These are phyloP conservation scores for Calonectria multiphialidica DNA, from an alignment of 2,329 filamentous ascomycete species.

Conservation along the genomic window DNA sequence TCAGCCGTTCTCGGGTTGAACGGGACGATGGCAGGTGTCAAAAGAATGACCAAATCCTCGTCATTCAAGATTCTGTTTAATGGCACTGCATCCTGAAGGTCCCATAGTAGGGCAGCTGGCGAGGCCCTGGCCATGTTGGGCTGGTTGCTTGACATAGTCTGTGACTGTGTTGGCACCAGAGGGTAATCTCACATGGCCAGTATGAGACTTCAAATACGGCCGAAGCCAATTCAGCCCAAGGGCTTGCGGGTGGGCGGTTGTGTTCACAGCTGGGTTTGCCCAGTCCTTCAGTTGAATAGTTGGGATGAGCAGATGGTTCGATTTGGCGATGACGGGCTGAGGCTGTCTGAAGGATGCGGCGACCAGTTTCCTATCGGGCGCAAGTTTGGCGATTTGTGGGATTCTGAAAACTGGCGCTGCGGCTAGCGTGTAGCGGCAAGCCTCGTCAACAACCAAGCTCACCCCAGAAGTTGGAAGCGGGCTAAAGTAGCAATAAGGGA, in stretches of 20 bases:
- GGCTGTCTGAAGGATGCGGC: conserved; percentile 16
- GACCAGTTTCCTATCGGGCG: conserved; percentile 9
- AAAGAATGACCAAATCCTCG: conserved; percentile 69
- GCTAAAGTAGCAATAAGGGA: conserved; percentile 10
- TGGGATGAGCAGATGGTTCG: conserved; percentile 5
- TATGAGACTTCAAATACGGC: conserved; percentile 1
- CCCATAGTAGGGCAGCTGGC: conserved; percentile 52
- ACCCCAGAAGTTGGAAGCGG: conserved; percentile 9
- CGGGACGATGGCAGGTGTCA: conserved; percentile 69
- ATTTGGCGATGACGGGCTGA: neutral
- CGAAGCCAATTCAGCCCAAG: neutral
- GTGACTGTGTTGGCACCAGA: conserved; percentile 27
- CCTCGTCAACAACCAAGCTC: conserved; percentile 18
- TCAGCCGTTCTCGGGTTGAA: conserved; percentile 54
- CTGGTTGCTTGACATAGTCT: conserved; percentile 37
- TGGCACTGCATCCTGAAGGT: conserved; percentile 60
- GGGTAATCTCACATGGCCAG: conserved; percentile 37
- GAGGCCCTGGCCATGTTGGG: conserved; percentile 16
- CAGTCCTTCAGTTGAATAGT: neutral
- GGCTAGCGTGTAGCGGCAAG: conserved; percentile 17
- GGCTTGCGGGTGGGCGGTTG: conserved; percentile 24
- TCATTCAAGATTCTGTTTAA: conserved; percentile 59
- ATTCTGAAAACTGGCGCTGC: conserved; percentile 9
- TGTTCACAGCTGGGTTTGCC: conserved; percentile 29
- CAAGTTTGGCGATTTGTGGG: conserved; percentile 7